Percentiles rank a stretch among this genome's conserved stretches.
These are phyloP conservation scores for Triticum urartu DNA, from an alignment of 176 grass and related monocot species.

Conservation along the genomic window DNA sequence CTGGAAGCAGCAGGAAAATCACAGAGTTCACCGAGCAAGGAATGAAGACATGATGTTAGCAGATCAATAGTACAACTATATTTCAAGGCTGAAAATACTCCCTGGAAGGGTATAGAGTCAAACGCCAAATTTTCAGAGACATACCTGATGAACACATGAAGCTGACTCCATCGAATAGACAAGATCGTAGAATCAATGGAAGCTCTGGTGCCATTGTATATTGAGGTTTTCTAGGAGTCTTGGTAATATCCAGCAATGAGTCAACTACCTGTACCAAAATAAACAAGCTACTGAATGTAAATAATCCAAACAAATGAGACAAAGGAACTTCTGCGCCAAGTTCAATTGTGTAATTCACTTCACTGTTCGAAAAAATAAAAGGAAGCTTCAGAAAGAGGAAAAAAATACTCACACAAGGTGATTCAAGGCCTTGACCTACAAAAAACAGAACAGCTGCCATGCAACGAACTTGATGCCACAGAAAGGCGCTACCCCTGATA, in stretches of 20 bases:
- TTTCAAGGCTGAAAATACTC: neutral
- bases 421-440: constrained; percentile 77
- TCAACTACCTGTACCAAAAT: constrained; percentile 71
- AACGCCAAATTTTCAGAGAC: neutral
- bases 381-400: neutral
- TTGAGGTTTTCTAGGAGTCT: constrained; percentile 81
- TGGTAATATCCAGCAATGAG: constrained; percentile 70
- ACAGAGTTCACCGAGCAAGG: neutral
- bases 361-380: neutral
- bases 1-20: neutral
- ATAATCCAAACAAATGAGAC: constrained; percentile 16
- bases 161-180: constrained; percentile 64
- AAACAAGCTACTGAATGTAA: constrained; percentile 11
- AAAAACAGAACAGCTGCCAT: constrained; percentile 95
- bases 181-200: constrained; percentile 73
- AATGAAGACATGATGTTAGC: neutral
- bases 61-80: neutral
- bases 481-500: constrained; percentile 88
- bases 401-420: constrained; percentile 71
- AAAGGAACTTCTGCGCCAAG: neutral
- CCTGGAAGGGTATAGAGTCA: neutral
- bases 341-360: neutral
- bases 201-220: constrained; percentile 89
- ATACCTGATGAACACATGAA: constrained; percentile 90
- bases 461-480: constrained; percentile 99